Evolutionary conservation across 495 filamentous ascomycete genomes (phyloP), one percentile per base, ranked within the genome.

Genomic region (Glonium stellatum): DNA sequence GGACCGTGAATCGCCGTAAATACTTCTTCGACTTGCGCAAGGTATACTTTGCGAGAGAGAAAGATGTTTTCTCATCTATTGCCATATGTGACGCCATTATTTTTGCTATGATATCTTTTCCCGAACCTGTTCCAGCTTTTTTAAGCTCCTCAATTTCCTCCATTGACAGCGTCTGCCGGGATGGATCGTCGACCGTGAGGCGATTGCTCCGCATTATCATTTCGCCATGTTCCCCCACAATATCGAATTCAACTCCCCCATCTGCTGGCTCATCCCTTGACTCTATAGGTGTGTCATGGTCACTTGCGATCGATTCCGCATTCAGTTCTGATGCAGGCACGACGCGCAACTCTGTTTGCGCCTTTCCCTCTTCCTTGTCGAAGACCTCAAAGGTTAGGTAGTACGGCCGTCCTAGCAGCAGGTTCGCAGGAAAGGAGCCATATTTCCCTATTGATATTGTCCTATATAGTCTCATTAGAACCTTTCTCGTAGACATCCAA

Each of bases 1-100:
- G 73, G 0, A 92, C 80, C 0, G 87, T 91, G 62, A 98, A 97
- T 19, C 90, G 77, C 61, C 84, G 82, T 61, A 96, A 80, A 68
- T 95, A 97, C 75, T 98, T 98, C 71, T 85, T 92, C 42, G 86
- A 85, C 77, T 98, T 98, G 21, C 93, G 81, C 15, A 97, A 76
- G 49, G 90, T 95, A 69, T 98, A 98, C 70, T 98, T 98, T 22
- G 92, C 90, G 19, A 96, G 75, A 5, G 88, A 90, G 72, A 95
- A 98, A 1, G 86, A 81, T 0, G 93, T 97, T 77, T 97, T 98
- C 76, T 98, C 87, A 61, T 95, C 90, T 27, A 97, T 75, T 0
- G 86, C 88, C 3, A 84, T 81, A 73, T 98, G 93, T 13, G 88
- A 90, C 19, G 87, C 78, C 69, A 98, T 74, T 1, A 98, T 79